Conservation (phyloP, 305 asterid genomes). For the Plantago coronopus region DNA sequence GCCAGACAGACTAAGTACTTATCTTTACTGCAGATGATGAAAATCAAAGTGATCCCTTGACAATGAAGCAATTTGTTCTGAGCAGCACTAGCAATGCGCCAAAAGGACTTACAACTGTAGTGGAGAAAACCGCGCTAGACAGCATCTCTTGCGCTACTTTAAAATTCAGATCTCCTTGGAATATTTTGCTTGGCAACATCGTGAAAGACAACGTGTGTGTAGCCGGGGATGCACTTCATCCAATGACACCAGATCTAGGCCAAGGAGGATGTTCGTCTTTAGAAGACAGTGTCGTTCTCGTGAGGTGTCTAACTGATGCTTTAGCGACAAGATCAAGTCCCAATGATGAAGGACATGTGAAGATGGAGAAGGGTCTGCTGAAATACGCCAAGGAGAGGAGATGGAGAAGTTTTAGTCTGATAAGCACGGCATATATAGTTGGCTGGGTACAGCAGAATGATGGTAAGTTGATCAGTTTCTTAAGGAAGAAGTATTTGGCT, state of each 20-base stretch:
- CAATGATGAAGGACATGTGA: too few relatives aligned
- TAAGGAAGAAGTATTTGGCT: slow-evolving; percentile 40
- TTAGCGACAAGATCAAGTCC: too few relatives aligned
- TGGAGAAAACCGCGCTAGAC: slow-evolving; percentile 37
- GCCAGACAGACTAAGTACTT: too few relatives aligned
- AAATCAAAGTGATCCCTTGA: slow-evolving; percentile 31
- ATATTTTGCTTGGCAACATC: slow-evolving; percentile 35
- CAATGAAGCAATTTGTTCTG: slow-evolving; percentile 51
- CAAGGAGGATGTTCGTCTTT: slow-evolving; percentile 64
- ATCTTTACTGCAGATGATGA: slow-evolving; percentile 32
- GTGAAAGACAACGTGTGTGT: slow-evolving; percentile 37
- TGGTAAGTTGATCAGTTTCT: slow-evolving; percentile 30
- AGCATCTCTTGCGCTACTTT: slow-evolving; percentile 33
- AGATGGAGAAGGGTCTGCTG: slow-evolving; percentile 35
- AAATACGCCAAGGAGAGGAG: slow-evolving; percentile 45
- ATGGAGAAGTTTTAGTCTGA: slow-evolving; percentile 56
- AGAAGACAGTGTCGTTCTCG: slow-evolving; percentile 55
- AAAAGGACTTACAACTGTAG: slow-evolving; percentile 23
- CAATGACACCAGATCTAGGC: slow-evolving; percentile 63
- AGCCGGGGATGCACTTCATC: slow-evolving; percentile 62
- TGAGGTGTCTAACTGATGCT: slow-evolving; percentile 41
- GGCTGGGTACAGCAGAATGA: slow-evolving; percentile 48
- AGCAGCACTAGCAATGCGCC: slow-evolving; percentile 23
- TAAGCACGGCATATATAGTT: slow-evolving; percentile 39
- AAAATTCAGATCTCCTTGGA: slow-evolving; percentile 42